phyloP scores from a whole-genome alignment of 1,139 yeast species.

The Debaryomycetaceae sp. region DNA sequence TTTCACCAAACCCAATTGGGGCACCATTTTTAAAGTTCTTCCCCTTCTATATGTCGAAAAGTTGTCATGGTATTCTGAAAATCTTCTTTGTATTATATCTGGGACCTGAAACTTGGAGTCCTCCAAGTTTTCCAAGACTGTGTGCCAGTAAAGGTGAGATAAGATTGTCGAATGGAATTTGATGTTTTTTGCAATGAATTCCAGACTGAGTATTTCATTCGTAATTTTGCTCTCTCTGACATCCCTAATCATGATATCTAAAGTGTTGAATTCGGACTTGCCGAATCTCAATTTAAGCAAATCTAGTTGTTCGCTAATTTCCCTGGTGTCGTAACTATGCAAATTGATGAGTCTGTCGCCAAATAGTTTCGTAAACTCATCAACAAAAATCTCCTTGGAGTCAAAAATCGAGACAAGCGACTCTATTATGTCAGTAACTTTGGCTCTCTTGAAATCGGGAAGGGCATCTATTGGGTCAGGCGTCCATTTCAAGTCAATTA shows the following conservation, averaged over 20 bases:
- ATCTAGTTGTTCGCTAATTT: conserved; percentile 41
- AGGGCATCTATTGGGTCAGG: conserved; percentile 95
- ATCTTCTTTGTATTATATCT: conserved; percentile 24
- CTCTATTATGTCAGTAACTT: conserved; percentile 65
- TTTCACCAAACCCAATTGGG: conserved; percentile 60
- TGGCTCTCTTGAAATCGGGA: conserved; percentile 73
- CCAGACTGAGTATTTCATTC: conserved; percentile 24
- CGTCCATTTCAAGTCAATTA: conserved; percentile 59
- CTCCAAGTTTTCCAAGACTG: conserved; percentile 27
- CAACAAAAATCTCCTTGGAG: conserved; percentile 67
- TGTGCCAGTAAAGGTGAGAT: conserved; percentile 54
- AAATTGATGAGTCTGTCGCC: conserved; percentile 56
- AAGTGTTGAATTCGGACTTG: conserved; percentile 56
- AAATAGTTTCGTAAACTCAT: conserved; percentile 66
- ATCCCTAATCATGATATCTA: conserved; percentile 87
- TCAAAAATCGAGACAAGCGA: conserved; percentile 76
- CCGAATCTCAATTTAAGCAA: conserved; percentile 67
- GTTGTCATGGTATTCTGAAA: conserved; percentile 40
- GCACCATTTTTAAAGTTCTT: conserved; percentile 55
- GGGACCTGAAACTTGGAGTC: conserved; percentile 48
- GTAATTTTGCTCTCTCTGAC: conserved; percentile 49
- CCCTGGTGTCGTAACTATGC: conserved; percentile 42
- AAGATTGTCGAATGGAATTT: conserved; percentile 36
- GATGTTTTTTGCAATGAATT: conserved; percentile 5
- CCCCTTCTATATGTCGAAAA: conserved; percentile 51